These are phyloP conservation scores for Ophiostoma australiae DNA, from an alignment of 2,329 filamentous ascomycete genomes.

Conservation along the genomic window DNA sequence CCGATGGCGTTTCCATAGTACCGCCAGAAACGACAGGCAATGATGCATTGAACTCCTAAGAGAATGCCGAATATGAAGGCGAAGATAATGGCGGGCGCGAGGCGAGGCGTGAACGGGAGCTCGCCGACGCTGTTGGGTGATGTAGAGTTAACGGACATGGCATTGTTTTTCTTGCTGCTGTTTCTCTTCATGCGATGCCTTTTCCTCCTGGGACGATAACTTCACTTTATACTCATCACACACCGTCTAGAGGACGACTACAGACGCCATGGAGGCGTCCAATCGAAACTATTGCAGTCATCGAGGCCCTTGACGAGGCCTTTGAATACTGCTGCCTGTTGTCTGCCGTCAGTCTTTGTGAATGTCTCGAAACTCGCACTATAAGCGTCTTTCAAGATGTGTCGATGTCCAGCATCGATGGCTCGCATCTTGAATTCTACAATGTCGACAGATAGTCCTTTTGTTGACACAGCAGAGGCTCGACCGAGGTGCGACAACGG, in stretches of 20 bases:
- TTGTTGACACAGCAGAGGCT: not conserved
- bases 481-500: not conserved
- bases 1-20: not conserved
- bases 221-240: not conserved
- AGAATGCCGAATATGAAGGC: not conserved
- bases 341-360: not conserved
- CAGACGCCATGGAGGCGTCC: not conserved
- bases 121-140: not conserved
- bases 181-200: too few relatives aligned
- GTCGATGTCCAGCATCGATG: not conserved
- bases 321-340: not conserved
- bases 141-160: not conserved
- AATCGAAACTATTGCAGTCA: not conserved
- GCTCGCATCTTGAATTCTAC: not conserved
- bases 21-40: not conserved
- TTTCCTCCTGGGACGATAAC: too few relatives aligned
- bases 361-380: not conserved
- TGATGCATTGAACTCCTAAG: not conserved
- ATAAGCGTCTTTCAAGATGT: not conserved
- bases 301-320: not conserved
- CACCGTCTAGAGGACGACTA: not conserved
- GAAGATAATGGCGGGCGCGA: not conserved
- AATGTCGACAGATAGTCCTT: not conserved
- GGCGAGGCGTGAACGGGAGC: not conserved
- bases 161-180: too few relatives aligned